phyloP scores from a whole-genome alignment of 73 alveolate species.

The Tetrahymena elliotti region DNA sequence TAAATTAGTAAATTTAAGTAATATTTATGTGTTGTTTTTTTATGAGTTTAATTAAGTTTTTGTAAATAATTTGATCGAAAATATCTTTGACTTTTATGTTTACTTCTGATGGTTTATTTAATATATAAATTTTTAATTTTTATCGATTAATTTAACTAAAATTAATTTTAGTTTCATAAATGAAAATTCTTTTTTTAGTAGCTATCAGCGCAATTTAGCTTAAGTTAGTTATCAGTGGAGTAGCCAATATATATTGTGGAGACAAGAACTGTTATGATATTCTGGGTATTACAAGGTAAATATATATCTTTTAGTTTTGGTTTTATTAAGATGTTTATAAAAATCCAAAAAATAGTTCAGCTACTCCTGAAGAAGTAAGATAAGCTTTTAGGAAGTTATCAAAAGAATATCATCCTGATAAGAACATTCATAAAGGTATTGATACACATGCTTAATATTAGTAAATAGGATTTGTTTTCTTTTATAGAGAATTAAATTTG shows the following conservation, averaged over 20 bases:
- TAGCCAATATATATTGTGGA: not conserved
- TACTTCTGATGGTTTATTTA: not conserved
- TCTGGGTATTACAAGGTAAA: not conserved
- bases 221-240: not conserved
- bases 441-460: not conserved
- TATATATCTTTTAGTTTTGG: not conserved
- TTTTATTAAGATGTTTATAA: not conserved
- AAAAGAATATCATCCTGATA: not conserved
- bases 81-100: not conserved
- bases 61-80: not conserved
- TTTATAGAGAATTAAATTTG: not conserved
- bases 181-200: not conserved
- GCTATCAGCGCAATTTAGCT: not conserved
- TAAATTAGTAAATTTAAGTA: not conserved
- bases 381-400: not conserved
- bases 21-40: too few relatives aligned
- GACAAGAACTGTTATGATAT: not conserved
- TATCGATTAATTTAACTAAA: not conserved
- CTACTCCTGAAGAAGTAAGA: not conserved
- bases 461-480: not conserved
- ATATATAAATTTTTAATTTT: too few relatives aligned
- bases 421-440: not conserved
- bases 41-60: too few relatives aligned
- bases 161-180: not conserved
- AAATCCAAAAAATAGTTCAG: not conserved